Base-by-base conservation (phyloP, 1,284 basidiomycete species). In the Coniferiporia sulphurascens region DNA sequence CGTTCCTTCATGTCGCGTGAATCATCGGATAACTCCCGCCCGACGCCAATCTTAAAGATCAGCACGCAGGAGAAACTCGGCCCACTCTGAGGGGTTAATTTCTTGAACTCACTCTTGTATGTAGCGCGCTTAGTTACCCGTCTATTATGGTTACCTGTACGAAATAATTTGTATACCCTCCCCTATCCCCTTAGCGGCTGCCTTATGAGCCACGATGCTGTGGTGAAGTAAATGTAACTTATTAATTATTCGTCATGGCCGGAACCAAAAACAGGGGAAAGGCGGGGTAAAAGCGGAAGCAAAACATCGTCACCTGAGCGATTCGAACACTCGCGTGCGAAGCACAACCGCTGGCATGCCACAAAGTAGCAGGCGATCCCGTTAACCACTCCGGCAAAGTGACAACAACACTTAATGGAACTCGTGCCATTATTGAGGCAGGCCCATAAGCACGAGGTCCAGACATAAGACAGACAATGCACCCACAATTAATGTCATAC, bases 341-440 rank as follows among this genome's bases (percentile, higher is more conserved):
- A 87, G 86, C 77, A 78, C 86, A 87, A 86, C 85, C 85, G 85
- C 85, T 88, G n/a, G n/a, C 41, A n/a, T 13, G 10, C 41, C 41
- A 43, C 3, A 13, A n/a, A n/a, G 7, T 89, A 88, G 86, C 87
- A 89, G 87, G 87, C 87, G 86, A 89, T 88, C 87, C 86, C 87
- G 87, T 89, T 89, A 89, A 89, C 87, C 86, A 89, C 87, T 89
- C 87, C 86, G 86, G 86, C 87, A 89, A 89, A 87, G 87, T 87
- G 86, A 87, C 86, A 12, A 43, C 3, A 12, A 43, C 10, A 3
- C n/a, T 43, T 43, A 7, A 43, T 8, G 58, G 58, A 57, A 54
- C 52, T 7, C 41, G 7, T 43, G 3, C n/a, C n/a, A 12, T 43
- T n/a, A 43, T 27, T 27, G 27, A 3, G 27, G 27, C n/a, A n/a